Base-by-base conservation (phyloP, 192 early-diverging fungal genomes). In the Linnemannia elongata region DNA sequence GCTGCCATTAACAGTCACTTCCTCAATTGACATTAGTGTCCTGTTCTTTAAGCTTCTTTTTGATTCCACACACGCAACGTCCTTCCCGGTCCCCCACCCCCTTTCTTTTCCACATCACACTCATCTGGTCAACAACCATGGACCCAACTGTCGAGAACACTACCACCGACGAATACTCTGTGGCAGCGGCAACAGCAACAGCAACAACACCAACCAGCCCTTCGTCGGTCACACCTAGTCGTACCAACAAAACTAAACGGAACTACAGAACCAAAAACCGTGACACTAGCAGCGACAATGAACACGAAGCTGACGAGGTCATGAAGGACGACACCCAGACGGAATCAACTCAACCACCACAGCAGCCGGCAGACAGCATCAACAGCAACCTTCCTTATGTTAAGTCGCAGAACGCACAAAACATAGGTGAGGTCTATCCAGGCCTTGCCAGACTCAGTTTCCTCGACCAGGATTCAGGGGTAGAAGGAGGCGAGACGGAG, bases 321-420 rank as follows among this genome's bases (percentile, higher is more conserved):
- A 33, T 24, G 20, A 57, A 72, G 55, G 24, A 74, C 17, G 24
- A 49, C n/a, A 54, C n/a, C 27, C 22, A 39, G 12, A 13, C 2
- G 38, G 44, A 68, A 35, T 6, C 15, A 9, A 71, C 18, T 27
- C 35, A 30, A 17, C 63, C 27, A 42, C 4, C 35, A 75, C 27
- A 75, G 6, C 47, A 71, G 15, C 77, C n/a, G 18, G 22, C 66
- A 54, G 30, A 57, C 4, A 35, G 35, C 5, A 47, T 4, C n/a
- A 30, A 33, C 42, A 75, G 12, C 45, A 38, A 33, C 17, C 55
- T 60, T n/a, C 82, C 77, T n/a, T 86, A 81, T 74, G 39, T 81
- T 22, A 74, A 86, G 47, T 86, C 84, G n/a, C 84, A 86, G 75
- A 77, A 81, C 15, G 78, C 84, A 33, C 84, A 86, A 36, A 81